Evolutionary conservation across 2,329 filamentous ascomycete species (phyloP), one percentile per base, ranked within the genome.

Genomic region (Fusarium humuli): DNA sequence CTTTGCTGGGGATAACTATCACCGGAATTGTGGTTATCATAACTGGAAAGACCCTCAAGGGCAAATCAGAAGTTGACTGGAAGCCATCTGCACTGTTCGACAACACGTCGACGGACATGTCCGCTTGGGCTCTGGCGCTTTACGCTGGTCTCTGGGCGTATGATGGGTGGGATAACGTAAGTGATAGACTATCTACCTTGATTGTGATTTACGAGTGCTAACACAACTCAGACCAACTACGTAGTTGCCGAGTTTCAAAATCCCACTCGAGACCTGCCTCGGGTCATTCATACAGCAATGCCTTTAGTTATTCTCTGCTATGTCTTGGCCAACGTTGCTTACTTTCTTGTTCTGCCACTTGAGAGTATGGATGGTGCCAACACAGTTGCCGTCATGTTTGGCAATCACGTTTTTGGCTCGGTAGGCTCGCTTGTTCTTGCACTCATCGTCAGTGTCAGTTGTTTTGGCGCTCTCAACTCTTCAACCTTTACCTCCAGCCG

Each of bases 101-200:
- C 57, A 91, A 91, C 60, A 98, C 95, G 7, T 93, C 88, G 69
- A 88, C 85, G 16, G 92, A 94, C 77, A 86, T 92, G 53, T 97
- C 92, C 48, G 91, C 90, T 72, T 98, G 94, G 92, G 96, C 96
- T 5, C 92, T 99, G 48, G 96, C 96, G 0, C 82, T 99, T 48
- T 99, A 99, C 79, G 95, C 94, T 18, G 96, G 96, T 11, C 86
- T 99, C 7, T 99, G 96, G 96, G 96, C 96, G 1, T 99, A 96
- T 81, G 96, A 99, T 78, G 96, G 96, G 30, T 99, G 96, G 96
- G 96, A 99, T 78, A 99, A 99, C 79, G 94, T 96, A 82, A 83
- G 91, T 85, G 45, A 27, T 25, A 9, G 29, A 11, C 4, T 13
- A 9, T 14, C 8, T 8, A n/a, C n/a, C 16, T n/a, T 22, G 7